Base-by-base conservation (phyloP, 2,329 filamentous ascomycete species). In the Colletotrichum brevisporum region DNA sequence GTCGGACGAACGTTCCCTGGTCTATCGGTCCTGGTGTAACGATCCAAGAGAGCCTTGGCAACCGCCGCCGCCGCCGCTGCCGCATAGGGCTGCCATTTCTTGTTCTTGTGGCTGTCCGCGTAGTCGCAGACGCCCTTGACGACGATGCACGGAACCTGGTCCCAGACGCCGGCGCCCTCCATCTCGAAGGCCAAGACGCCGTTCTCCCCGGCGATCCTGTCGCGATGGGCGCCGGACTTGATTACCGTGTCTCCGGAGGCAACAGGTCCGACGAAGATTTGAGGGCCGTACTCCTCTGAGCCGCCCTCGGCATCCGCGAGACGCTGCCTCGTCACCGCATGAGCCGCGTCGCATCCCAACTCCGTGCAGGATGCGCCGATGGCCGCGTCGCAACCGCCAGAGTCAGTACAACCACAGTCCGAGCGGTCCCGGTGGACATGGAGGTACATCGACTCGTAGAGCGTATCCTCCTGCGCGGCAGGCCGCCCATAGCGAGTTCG, bases 71-170 rank as follows among this genome's bases (percentile, higher is more conserved):
- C 80, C 0, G 75, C 75, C 0, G 72, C 71, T 1, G 81, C 78
- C 0, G 81, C 79, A 67, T 80, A 81, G 0, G 45, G 43, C 21
- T 82, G 78, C 81, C 80, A 83, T 9, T 47, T 43, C 6, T 83
- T 76, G 18, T 76, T 77, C 59, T 83, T 83, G 61, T 83, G 80
- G 0, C 74, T 78, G 63, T 83, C 81, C 4, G 79, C 75, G 56
- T 83, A 83, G 58, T 83, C 78, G 18, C 78, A 83, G 0, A 84
- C 79, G 0, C 80, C 81, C 16, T 80, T 75, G 18, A 84, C 78
- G 0, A 80, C 74, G 0, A 83, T 62, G 39, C 78, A 83, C 0
- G 78, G 76, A 1, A 80, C 73, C 1, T 74, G 48, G 13, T 74
- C 69, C 72, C 75, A 74, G 0, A 77, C 16, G 0, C 78, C 77